phyloP scores from a whole-genome alignment of 1,139 yeast species.

The Lodderomyces oxycetoniae region DNA sequence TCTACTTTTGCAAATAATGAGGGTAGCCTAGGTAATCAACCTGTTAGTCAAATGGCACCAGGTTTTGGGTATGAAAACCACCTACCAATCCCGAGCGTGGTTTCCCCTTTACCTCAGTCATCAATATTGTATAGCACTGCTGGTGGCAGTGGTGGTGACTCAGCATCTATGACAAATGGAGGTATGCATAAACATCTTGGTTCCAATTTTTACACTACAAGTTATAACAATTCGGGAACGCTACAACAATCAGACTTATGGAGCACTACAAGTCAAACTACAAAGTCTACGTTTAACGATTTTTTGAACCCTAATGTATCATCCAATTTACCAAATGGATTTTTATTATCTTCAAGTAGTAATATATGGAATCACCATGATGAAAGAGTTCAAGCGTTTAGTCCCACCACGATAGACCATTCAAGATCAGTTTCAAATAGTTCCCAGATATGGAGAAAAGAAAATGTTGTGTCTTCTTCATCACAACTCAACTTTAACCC shows the following conservation, averaged over 20 bases:
- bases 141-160: slow-evolving; percentile 5
- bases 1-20: slow-evolving; percentile 2
- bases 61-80: neutral
- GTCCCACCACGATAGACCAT: slow-evolving; percentile 12
- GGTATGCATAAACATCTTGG: slow-evolving; percentile 8
- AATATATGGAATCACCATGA: slow-evolving; percentile 16
- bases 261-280: slow-evolving; percentile 8
- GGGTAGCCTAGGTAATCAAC: neutral
- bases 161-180: slow-evolving; percentile 1
- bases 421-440: slow-evolving; percentile 24
- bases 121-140: slow-evolving; percentile 1
- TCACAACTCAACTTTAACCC: neutral
- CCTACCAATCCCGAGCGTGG: slow-evolving; percentile 8
- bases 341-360: slow-evolving; percentile 13
- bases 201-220: slow-evolving; percentile 13
- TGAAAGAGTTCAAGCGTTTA: slow-evolving; percentile 8
- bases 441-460: slow-evolving; percentile 31
- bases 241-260: slow-evolving; percentile 14
- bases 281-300: slow-evolving; percentile 4
- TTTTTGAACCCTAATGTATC: slow-evolving; percentile 3
- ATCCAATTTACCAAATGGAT: slow-evolving; percentile 4
- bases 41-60: neutral
- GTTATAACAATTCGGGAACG: slow-evolving; percentile 17
- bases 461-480: slow-evolving; percentile 7
- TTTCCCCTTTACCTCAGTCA: slow-evolving; percentile 2